Evolutionary conservation across 768 basidiomycete genomes (phyloP), one percentile per base, ranked within the genome.

Genomic region (Termitomyces bulborhizus): DNA sequence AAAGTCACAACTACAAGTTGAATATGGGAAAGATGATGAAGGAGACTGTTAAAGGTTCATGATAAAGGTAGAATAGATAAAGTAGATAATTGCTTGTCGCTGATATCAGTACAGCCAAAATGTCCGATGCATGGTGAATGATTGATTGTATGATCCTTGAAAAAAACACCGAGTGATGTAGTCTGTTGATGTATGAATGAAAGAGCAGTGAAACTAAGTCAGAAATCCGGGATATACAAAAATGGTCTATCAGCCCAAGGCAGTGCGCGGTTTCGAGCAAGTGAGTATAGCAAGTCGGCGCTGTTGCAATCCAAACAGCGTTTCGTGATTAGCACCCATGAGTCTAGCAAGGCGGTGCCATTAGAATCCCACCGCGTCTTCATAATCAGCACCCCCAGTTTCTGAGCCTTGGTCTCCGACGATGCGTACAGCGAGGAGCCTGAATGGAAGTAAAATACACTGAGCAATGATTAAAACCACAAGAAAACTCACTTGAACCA

Each of bases 401-500:
- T 54, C 53, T n/a, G 45, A 32, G 7, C 27, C 24, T 34, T 48
- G 46, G 41, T 43, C 46, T 41, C 44, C 46, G 5, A 29, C 16
- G 6, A 3, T 32, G 4, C 48, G 55, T 36, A 51, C 43, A 26
- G n/a, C 15, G 7, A 56, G 41, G 9, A 56, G 55, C 43, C 55
- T 56, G 24, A 31, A 18, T n/a, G 24, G n/a, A 21, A 37, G 21
- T 31, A 4, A 39, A 4, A 16, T 31, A 44, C 5, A 21, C 8
- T 45, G 13, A 50, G 43, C 21, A 13, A 9, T 16, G 4, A 9
- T 39, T 3, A 9, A 51, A 37, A n/a, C 12, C 15, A 37, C 13
- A 18, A 26, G 21, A 21, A 44, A 8, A 45, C 54, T 42, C 48
- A 60, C 54, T 54, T 59, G 29, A 58, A 40, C 57, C 55, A 56